Base-by-base conservation (phyloP, 2,329 filamentous ascomycete species). In the Diaporthe sp. region DNA sequence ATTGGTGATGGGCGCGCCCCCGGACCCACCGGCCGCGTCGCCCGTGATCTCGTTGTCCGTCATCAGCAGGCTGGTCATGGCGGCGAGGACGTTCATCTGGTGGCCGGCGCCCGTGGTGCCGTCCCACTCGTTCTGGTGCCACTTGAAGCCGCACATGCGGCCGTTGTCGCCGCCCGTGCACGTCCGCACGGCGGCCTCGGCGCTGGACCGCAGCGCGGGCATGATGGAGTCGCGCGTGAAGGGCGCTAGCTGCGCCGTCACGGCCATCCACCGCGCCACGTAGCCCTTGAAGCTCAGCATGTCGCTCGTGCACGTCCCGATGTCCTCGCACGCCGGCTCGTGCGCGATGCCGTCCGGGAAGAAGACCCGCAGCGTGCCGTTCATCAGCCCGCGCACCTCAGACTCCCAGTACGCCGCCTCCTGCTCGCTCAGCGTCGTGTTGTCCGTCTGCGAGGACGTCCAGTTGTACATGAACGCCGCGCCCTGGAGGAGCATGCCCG, bases 231-330 rank as follows among this genome's bases (percentile, higher is more conserved):
- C 80, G 37, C 81, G 80, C 0, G 86, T 87, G 53, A 84, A 85
- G 1, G 89, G 89, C 2, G 88, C 87, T 22, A 91, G 74, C 72
- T 88, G 81, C 1, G 86, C 84, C 1, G 86, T 86, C 13, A 86
- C 84, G 3, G 86, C 87, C 75, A 91, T 83, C 83, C 87, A 88
- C 22, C 87, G 85, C 34, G 87, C 83, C 55, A 92, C 84, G 67
- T 90, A 87, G 4, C 88, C 89, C 78, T 91, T 91, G 85, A 91
- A 92, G 12, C 88, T 87, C 76, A 87, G 85, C 80, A 92, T 89
- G 79, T 93, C 92, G 67, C 86, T 85, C 81, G 89, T 89, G 83
- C 92, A 93, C 15, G 82, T 83, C 58, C 79, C 77, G 6, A 87
- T 83, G 28, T 87, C 82, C 81, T 93, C 91, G 68, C 85, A 87